Conservation (phyloP, 2,329 filamentous ascomycete species). For the Dactylonectria macrodidyma region DNA sequence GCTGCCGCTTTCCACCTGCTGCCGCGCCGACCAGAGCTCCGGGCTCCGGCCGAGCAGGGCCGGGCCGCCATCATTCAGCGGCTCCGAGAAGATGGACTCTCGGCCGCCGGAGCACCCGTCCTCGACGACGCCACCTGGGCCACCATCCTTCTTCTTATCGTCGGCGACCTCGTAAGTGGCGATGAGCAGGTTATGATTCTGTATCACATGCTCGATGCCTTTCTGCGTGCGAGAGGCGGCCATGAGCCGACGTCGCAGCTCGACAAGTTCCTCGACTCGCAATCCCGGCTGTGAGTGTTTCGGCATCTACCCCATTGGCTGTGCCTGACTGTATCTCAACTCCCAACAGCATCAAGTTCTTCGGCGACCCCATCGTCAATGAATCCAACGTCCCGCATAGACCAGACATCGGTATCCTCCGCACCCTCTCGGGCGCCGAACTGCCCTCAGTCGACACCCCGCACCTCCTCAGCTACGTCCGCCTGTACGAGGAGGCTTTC, state of each 20-base stretch:
- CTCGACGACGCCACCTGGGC: constrained; percentile 31
- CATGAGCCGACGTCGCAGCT: constrained; percentile 11
- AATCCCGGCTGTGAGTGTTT: constrained; percentile 25
- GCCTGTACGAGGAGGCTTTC: constrained; percentile 29
- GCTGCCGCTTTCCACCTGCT: constrained; percentile 32
- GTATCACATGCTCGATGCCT: constrained; percentile 33
- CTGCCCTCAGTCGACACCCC: constrained; percentile 8
- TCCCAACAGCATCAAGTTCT: constrained; percentile 26
- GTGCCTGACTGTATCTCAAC: not conserved
- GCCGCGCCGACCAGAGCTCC: constrained; percentile 26
- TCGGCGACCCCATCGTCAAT: constrained; percentile 17
- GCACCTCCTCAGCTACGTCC: constrained; percentile 14
- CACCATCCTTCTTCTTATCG: constrained; percentile 29
- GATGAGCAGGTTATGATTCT: constrained; percentile 35
- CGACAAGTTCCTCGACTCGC: constrained; percentile 19
- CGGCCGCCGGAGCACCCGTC: constrained; percentile 5
- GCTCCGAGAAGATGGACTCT: constrained; percentile 27
- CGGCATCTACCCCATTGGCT: too few relatives aligned
- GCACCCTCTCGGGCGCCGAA: constrained; percentile 19
- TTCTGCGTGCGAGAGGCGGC: constrained; percentile 20
- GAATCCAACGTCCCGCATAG: constrained; percentile 23
- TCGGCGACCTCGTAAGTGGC: constrained; percentile 25
- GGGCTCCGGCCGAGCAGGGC: constrained; percentile 30
- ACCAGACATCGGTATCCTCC: constrained; percentile 12
- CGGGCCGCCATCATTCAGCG: constrained; percentile 32